Percentiles rank a stretch among this genome's conserved stretches.
These are phyloP conservation scores for Rhizoctonia solani DNA, from an alignment of 1,284 basidiomycete genomes.

Conservation along the genomic window DNA sequence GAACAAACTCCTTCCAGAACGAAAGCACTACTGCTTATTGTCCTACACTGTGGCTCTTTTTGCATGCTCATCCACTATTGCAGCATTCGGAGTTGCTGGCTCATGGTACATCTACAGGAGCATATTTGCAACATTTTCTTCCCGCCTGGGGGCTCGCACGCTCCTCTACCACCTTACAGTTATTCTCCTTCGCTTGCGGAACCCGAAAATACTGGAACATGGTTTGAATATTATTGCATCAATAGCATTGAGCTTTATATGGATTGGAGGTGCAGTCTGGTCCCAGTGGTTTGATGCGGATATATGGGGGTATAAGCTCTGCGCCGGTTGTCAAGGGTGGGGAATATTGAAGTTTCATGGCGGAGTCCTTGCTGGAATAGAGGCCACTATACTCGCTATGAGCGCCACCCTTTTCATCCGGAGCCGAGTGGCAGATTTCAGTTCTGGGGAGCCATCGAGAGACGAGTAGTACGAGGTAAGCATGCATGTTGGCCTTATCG, in stretches of 20 bases:
- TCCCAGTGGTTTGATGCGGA: not conserved
- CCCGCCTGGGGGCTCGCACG: not conserved
- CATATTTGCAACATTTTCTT: not conserved
- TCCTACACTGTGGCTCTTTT: too few relatives aligned
- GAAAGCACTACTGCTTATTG: too few relatives aligned
- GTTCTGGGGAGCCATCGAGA: too few relatives aligned
- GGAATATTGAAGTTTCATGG: not conserved
- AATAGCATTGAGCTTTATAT: not conserved
- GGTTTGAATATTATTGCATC: not conserved
- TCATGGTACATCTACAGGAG: not conserved
- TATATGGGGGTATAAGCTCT: conserved; percentile 11
- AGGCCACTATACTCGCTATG: not conserved
- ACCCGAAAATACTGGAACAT: conserved; percentile 2
- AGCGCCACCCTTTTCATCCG: not conserved
- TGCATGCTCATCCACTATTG: not conserved
- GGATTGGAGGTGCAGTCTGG: not conserved
- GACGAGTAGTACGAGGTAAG: too few relatives aligned
- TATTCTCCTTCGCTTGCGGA: not conserved
- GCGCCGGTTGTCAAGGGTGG: not conserved
- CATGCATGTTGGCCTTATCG: too few relatives aligned
- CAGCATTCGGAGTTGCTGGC: not conserved
- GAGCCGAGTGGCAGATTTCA: too few relatives aligned
- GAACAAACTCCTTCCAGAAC: too few relatives aligned
- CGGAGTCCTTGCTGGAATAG: not conserved
- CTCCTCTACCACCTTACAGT: not conserved